These are phyloP conservation scores for Glaciozyma antarctica DNA, from an alignment of 768 basidiomycete species.

Conservation along the genomic window DNA sequence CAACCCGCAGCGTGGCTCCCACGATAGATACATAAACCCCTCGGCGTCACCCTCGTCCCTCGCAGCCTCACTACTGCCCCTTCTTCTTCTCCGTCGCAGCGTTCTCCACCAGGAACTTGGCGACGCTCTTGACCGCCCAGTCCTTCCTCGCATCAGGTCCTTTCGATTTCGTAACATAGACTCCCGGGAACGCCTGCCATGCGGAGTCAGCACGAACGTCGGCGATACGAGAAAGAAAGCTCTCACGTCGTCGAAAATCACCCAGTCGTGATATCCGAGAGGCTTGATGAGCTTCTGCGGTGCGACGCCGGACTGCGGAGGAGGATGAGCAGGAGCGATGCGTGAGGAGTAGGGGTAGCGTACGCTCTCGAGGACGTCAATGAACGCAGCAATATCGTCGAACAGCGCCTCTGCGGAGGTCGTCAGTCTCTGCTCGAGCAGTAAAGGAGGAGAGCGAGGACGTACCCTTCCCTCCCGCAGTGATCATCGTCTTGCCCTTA, in stretches of 20 bases:
- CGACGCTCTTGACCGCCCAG: too few species aligned
- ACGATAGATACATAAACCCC: too few species aligned
- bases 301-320: neutral
- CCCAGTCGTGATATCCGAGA: constrained; percentile 10
- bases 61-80: too few species aligned
- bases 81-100: too few species aligned
- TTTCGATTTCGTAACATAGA: too few species aligned
- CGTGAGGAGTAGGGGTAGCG: constrained; percentile 19
- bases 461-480: constrained; percentile 11
- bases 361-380: constrained; percentile 15
- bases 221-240: neutral
- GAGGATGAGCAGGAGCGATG: neutral
- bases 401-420: too few species aligned
- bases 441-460: neutral
- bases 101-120: too few species aligned
- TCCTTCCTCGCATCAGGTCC: too few species aligned
- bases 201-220: neutral
- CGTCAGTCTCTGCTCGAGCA: neutral
- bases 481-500: constrained; percentile 11
- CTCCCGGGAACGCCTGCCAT: too few species aligned
- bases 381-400: neutral
- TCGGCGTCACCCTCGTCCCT: too few species aligned
- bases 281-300: constrained; percentile 4
- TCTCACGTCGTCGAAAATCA: neutral
- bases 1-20: too few species aligned